Evolutionary conservation across 1,139 yeast genomes (phyloP), one percentile per base, ranked within the genome.

Genomic region (Entelexis sorbosivorans): DNA sequence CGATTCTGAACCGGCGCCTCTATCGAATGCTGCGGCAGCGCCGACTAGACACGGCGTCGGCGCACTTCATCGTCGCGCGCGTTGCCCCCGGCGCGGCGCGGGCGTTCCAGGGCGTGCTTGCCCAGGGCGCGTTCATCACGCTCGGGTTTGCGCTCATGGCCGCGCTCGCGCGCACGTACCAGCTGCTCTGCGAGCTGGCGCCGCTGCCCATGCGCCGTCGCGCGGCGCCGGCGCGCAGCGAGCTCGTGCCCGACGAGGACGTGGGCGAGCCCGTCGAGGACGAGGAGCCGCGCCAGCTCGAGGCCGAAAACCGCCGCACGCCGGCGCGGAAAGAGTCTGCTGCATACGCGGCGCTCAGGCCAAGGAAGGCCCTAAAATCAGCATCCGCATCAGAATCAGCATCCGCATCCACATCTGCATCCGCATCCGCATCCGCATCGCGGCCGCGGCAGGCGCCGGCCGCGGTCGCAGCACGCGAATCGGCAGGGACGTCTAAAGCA

Each of bases 41-140:
- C 13, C 35, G 45, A 14, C 34, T 40, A 20, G 42, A 52, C 47
- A 46, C 60, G 5, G 58, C 58, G 6, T 59, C 69, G 2, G 67
- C 71, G 1, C 60, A 64, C 14, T 70, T 71, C 56, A 57, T 82
- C 34, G 61, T 68, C 11, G 66, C 66, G 29, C 69, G 68, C 45
- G 59, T 79, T 0, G 64, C 79, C 5, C 76, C 73, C 3, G 65
- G 67, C 36, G 77, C 82, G 16, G 82, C 76, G 63, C 73, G 75
- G 52, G 77, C 78, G 28, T 83, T 84, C 60, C 79, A 82, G 63
- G 75, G 81, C 0, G 73, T 88, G 0, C 70, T 87, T 8, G 80
- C 84, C 0, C 72, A 83, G 54, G 95, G 91, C 0, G 95, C 88
- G 62, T 88, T 81, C 62, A 73, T 86, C 7, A 74, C 82, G 2